Percentiles rank a stretch among this genome's conserved stretches.
These are phyloP conservation scores for Erigeron canadensis DNA, from an alignment of 129 eudicot species.

Conservation along the genomic window DNA sequence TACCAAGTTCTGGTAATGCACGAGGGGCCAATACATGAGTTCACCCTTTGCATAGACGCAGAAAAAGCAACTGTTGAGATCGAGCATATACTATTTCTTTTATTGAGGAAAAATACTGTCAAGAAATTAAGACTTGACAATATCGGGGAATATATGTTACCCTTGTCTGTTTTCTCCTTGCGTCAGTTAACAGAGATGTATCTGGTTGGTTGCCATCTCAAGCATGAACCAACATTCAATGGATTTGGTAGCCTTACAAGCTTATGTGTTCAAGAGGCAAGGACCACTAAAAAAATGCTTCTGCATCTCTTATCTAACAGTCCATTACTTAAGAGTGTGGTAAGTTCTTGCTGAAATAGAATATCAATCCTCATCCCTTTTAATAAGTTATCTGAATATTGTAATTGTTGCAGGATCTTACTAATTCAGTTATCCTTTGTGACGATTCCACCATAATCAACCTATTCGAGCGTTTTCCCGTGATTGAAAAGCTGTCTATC, in stretches of 20 bases:
- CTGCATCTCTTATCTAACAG: neutral
- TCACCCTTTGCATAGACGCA: neutral
- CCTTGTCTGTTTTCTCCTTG: too few relatives aligned
- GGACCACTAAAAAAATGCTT: neutral
- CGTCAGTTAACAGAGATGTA: too few relatives aligned
- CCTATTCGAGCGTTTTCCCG: neutral
- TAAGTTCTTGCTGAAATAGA: too few relatives aligned
- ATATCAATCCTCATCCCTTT: too few relatives aligned
- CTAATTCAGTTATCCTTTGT: too few relatives aligned
- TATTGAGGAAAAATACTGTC: neutral
- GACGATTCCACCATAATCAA: neutral
- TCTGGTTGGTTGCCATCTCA: neutral
- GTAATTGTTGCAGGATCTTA: too few relatives aligned
- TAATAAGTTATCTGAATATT: too few relatives aligned
- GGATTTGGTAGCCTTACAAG: constrained; percentile 1
- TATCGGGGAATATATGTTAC: neutral
- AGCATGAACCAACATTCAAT: neutral
- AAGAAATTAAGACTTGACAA: neutral
- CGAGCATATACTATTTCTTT: neutral
- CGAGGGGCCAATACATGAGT: constrained; percentile 8
- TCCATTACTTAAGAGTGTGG: neutral
- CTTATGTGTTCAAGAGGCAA: neutral
- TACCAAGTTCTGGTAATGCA: constrained; percentile 6
- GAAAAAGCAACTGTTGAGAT: neutral
- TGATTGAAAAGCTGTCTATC: neutral